Evolutionary conservation across 148 eudicot genomes (phyloP).

Genomic region (Diospyros kaki): DNA sequence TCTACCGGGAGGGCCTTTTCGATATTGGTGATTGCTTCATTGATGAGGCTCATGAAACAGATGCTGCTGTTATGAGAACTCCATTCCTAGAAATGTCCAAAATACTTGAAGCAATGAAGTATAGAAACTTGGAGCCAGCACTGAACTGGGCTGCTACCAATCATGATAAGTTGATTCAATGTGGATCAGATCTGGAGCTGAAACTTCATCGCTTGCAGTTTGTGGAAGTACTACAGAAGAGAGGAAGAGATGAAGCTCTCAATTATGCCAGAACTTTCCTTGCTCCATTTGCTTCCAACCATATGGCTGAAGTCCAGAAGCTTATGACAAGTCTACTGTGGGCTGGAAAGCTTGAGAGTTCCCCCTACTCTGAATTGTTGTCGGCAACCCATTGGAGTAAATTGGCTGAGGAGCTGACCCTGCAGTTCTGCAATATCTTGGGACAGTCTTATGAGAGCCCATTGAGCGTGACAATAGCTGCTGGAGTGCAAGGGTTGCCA

Average conservation of each 20-base stretch:
- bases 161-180: slow-evolving; percentile 50
- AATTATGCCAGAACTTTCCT: slow-evolving; percentile 55
- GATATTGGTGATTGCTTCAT: slow-evolving; percentile 69
- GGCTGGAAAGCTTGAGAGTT: slow-evolving; percentile 67
- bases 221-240: slow-evolving; percentile 59
- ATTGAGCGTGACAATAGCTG: slow-evolving; percentile 63
- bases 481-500: slow-evolving; percentile 81
- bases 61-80: slow-evolving; percentile 39
- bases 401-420: slow-evolving; percentile 51
- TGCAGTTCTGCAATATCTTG: slow-evolving; percentile 57
- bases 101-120: slow-evolving; percentile 64
- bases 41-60: slow-evolving; percentile 48
- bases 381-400: slow-evolving; percentile 58
- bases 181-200: slow-evolving; percentile 67
- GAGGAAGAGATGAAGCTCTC: slow-evolving; percentile 56
- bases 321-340: slow-evolving; percentile 67
- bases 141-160: slow-evolving; percentile 56
- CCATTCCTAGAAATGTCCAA: slow-evolving; percentile 60
- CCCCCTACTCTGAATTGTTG: slow-evolving; percentile 68
- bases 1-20: slow-evolving; percentile 70
- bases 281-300: slow-evolving; percentile 45
- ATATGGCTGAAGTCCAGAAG: slow-evolving; percentile 59
- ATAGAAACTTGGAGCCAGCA: slow-evolving; percentile 60
- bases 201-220: slow-evolving; percentile 66
- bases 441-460: slow-evolving; percentile 77